Conservation (phyloP, 2,329 filamentous ascomycete species). For the Trichoderma aggressivum region DNA sequence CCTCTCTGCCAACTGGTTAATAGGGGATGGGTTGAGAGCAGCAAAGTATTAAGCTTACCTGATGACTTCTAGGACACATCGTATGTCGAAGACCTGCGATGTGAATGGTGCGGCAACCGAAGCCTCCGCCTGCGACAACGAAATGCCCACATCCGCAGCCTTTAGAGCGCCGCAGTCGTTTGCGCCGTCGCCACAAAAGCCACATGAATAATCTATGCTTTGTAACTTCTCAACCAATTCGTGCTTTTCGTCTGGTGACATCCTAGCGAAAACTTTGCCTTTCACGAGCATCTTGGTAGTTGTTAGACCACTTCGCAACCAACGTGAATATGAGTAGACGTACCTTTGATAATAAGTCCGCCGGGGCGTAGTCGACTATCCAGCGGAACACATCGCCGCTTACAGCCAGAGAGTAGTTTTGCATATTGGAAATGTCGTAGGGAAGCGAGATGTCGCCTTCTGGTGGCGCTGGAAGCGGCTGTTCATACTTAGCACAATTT, state of each 20-base stretch:
- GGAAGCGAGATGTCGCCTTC: conserved; percentile 79
- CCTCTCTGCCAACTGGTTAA: conserved; percentile 59
- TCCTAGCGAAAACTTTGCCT: conserved; percentile 92
- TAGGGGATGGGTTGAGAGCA: not conserved
- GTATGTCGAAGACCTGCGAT: conserved; percentile 91
- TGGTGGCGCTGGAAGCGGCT: conserved; percentile 69
- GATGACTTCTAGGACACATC: conserved; percentile 90
- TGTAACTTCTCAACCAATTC: conserved; percentile 97
- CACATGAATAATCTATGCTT: conserved; percentile 89
- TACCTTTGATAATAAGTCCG: conserved; percentile 71
- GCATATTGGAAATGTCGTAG: conserved; percentile 75
- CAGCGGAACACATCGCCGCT: conserved; percentile 94
- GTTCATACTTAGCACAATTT: conserved; percentile 14
- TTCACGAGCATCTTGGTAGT: conserved; percentile 63
- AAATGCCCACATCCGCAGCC: conserved; percentile 95
- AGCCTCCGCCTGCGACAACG: conserved; percentile 92
- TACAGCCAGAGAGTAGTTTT: conserved; percentile 84
- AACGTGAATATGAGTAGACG: conserved; percentile 25
- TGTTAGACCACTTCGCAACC: conserved; percentile 43
- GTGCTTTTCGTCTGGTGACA: conserved; percentile 98
- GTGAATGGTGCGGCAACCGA: conserved; percentile 98
- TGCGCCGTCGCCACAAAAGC: conserved; percentile 95
- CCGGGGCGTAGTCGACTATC: conserved; percentile 85
- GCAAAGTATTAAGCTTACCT: conserved; percentile 43
- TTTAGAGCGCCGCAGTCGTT: conserved; percentile 98